phyloP scores from a whole-genome alignment of 495 filamentous ascomycete genomes.

The Antarctomyces pellizariae region DNA sequence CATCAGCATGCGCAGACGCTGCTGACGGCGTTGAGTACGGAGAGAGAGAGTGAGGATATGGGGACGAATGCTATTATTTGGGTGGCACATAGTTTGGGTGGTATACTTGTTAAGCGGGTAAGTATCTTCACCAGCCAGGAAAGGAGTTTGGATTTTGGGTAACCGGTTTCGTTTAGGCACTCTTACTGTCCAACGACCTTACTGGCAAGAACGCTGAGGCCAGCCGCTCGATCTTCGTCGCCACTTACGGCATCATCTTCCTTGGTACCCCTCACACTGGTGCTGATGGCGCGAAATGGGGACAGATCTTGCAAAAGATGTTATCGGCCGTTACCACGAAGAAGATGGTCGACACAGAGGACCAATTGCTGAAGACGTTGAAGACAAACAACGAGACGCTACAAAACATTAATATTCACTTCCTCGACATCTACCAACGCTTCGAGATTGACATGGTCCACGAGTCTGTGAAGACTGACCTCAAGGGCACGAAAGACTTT shows the following conservation, averaged over 20 bases:
- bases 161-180: conserved; percentile 20
- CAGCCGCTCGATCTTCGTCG: conserved; percentile 56
- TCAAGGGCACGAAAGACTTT: conserved; percentile 31
- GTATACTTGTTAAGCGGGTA: conserved; percentile 56
- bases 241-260: conserved; percentile 68
- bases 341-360: conserved; percentile 45
- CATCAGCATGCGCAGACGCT: conserved; percentile 71
- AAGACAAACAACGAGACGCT: conserved; percentile 59
- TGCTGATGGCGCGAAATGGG: conserved; percentile 56
- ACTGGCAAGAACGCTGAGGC: conserved; percentile 43
- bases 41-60: conserved; percentile 29
- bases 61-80: conserved; percentile 56
- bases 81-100: conserved; percentile 65
- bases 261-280: conserved; percentile 75
- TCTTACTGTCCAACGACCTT: conserved; percentile 34
- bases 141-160: no score
- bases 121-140: conserved; percentile 1
- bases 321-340: conserved; percentile 44
- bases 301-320: conserved; percentile 47
- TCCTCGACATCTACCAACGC: conserved; percentile 45
- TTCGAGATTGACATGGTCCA: conserved; percentile 48
- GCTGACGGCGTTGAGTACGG: conserved; percentile 28
- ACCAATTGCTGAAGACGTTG: conserved; percentile 44
- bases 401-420: conserved; percentile 57
- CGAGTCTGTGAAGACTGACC: conserved; percentile 41